Base-by-base conservation (phyloP, 805 yeast genomes). In the Barnettozyma sp. region DNA sequence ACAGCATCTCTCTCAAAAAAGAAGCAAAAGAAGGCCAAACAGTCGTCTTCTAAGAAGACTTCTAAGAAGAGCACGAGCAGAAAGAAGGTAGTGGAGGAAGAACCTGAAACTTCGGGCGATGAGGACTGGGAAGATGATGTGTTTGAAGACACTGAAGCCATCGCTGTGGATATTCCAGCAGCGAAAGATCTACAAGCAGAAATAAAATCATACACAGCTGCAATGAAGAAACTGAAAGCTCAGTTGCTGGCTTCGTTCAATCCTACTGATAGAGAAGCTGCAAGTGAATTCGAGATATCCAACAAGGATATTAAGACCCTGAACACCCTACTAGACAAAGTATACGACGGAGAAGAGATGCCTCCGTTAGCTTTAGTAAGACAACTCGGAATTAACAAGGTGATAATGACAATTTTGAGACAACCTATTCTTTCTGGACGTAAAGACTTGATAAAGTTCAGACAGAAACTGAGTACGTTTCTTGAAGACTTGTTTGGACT, bases 351-450 rank as follows among this genome's bases (percentile, higher is more conserved):
- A 22, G 43, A 45, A n/a, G 35, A 28, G 12, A 49, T 53, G 11
- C 33, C 36, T 26, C 56, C 63, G 17, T 43, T 46, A 28, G 50
- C 68, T 1, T 42, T 58, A 15, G 32, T 66, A 10, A 53, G 52
- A 26, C 44, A 58, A 3, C 43, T 59, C 1, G 58, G 58, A 13
- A 31, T 66, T 8, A 50, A 50, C 24, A 62, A 58, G 26, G 43
- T 65, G 5, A 37, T 66, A 15, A 42, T 54, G 17, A 46, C 50
- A 15, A 45, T 63, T 8, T 44, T 66, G 38, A 61, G 50, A 33
- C 62, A 62, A 40, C 68, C 68, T 2, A 66, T 63, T 38, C 21
- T 44, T 25, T 13, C 14, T 4, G 23, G 26, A 2, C 26, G 43
- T 6, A 49, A 43, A 21, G 43, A 42, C 4, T 22, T 48, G 13